phyloP scores from a whole-genome alignment of 208 protist genomes.

The Angomonas deanei region DNA sequence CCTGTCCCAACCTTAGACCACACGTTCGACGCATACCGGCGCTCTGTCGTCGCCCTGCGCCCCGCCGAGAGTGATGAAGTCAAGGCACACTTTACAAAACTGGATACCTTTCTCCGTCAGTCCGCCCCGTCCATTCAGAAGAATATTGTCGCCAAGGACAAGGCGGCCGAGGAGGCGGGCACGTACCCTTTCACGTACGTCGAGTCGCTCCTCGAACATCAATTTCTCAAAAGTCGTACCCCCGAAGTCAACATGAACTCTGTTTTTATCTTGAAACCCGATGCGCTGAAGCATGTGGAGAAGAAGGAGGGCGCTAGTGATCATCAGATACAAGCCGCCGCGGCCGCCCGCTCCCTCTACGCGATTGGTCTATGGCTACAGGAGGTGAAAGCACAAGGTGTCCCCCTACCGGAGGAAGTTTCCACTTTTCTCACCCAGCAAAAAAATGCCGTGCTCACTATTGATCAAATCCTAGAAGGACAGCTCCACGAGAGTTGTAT shows the following conservation, averaged over 20 bases:
- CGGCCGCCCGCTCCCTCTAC: slow-evolving; percentile 58
- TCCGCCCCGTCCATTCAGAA: slow-evolving; percentile 59
- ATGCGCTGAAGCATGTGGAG: background rate
- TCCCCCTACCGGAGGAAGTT: slow-evolving; percentile 19
- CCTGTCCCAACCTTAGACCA: slow-evolving; percentile 57
- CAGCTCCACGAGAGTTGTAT: background rate
- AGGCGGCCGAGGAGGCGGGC: slow-evolving; percentile 25
- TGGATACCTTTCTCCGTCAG: slow-evolving; percentile 58
- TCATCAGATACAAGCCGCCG: slow-evolving; percentile 52
- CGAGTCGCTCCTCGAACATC: slow-evolving; percentile 44
- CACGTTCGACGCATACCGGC: slow-evolving; percentile 58
- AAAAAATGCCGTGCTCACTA: background rate
- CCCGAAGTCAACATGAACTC: slow-evolving; percentile 77
- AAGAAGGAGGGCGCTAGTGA: slow-evolving; percentile 14
- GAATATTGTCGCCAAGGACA: slow-evolving; percentile 55
- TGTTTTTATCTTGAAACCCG: slow-evolving; percentile 51
- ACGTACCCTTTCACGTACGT: slow-evolving; percentile 66
- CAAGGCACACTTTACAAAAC: slow-evolving; percentile 47
- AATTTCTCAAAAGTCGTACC: slow-evolving; percentile 45
- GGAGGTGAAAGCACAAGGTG: slow-evolving; percentile 24
- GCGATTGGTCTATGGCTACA: slow-evolving; percentile 55
- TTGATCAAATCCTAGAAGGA: background rate
- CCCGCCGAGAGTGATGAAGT: slow-evolving; percentile 21
- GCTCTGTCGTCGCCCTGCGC: slow-evolving; percentile 53
- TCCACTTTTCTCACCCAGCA: background rate